Evolutionary conservation across 208 protist species (phyloP).

Genomic region (Trypanosomatidae sp.): DNA sequence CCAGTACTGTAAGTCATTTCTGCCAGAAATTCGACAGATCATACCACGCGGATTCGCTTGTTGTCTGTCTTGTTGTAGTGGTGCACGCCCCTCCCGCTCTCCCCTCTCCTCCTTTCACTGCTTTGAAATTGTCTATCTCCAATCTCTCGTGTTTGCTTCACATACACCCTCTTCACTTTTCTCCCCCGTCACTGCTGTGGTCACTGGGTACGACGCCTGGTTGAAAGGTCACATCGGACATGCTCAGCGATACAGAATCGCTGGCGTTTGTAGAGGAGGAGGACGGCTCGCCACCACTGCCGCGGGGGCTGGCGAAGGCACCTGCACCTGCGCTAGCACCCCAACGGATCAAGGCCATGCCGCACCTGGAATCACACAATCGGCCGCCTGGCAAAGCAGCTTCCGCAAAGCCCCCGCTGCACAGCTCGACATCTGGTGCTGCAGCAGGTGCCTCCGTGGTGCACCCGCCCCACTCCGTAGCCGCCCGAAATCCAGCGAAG

Average conservation of each 20-base stretch:
- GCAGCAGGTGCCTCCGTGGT: neutral
- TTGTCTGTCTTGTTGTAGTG: neutral
- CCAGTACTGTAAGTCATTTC: neutral
- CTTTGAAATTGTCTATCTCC: neutral
- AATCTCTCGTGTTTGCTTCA: neutral
- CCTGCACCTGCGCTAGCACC: neutral
- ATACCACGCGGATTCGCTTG: neutral
- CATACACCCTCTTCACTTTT: neutral
- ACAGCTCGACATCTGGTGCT: neutral
- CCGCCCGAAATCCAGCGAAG: neutral
- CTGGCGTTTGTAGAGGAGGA: slow-evolving; percentile 51
- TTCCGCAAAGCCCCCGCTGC: slow-evolving; percentile 16
- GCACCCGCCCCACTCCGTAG: neutral
- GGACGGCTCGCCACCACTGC: neutral
- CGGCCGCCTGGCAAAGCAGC: neutral
- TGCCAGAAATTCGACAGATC: neutral
- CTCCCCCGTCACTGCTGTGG: neutral
- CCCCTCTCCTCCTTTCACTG: neutral
- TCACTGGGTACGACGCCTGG: neutral
- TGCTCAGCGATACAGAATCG: slow-evolving; percentile 55
- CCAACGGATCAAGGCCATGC: slow-evolving; percentile 13
- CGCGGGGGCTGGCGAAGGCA: neutral
- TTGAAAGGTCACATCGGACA: neutral
- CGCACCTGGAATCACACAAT: slow-evolving; percentile 4
- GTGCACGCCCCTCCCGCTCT: neutral